These are phyloP conservation scores for Penicillium maclennaniae DNA, from an alignment of 495 filamentous ascomycete species.

Conservation along the genomic window DNA sequence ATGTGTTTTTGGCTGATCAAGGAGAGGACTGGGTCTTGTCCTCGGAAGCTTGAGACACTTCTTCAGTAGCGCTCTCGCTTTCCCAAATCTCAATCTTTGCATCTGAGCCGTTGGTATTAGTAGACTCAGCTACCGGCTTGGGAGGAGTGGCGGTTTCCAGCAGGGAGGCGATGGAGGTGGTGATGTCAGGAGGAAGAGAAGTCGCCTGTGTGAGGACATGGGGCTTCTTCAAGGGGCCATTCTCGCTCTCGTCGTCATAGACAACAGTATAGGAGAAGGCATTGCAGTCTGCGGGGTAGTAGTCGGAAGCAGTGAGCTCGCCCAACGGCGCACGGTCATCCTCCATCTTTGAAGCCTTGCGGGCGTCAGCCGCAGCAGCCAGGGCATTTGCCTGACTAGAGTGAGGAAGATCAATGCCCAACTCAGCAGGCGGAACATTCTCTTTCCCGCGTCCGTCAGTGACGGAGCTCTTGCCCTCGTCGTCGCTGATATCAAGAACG, in stretches of 20 bases:
- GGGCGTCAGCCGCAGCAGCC: slow-evolving; percentile 21
- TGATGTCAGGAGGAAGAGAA: slow-evolving; percentile 8
- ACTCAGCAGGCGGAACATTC: slow-evolving; percentile 64
- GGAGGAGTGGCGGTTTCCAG: slow-evolving; percentile 23
- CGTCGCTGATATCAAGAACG: slow-evolving; percentile 74
- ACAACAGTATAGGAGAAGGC: slow-evolving; percentile 56
- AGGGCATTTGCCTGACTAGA: slow-evolving; percentile 27
- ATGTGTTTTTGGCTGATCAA: slow-evolving; percentile 2
- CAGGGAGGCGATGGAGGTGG: slow-evolving; percentile 30
- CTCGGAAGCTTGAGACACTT: not conserved
- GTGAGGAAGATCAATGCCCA: slow-evolving; percentile 31
- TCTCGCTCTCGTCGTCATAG: slow-evolving; percentile 52
- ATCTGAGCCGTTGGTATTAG: not conserved
- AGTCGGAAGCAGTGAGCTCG: slow-evolving; percentile 68
- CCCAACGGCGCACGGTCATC: slow-evolving; percentile 64
- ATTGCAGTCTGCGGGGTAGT: slow-evolving; percentile 66
- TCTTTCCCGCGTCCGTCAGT: slow-evolving; percentile 73
- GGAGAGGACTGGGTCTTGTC: not conserved
- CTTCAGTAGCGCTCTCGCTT: not conserved
- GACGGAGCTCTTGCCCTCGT: slow-evolving; percentile 37
- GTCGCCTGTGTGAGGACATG: slow-evolving; percentile 6
- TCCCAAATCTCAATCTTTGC: not conserved
- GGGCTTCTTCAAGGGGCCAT: slow-evolving; percentile 16
- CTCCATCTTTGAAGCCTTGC: slow-evolving; percentile 38
- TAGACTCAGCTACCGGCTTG: not conserved